These are phyloP conservation scores for Fraxinus cuspidata DNA, from an alignment of 257 asterid genomes.

Conservation along the genomic window DNA sequence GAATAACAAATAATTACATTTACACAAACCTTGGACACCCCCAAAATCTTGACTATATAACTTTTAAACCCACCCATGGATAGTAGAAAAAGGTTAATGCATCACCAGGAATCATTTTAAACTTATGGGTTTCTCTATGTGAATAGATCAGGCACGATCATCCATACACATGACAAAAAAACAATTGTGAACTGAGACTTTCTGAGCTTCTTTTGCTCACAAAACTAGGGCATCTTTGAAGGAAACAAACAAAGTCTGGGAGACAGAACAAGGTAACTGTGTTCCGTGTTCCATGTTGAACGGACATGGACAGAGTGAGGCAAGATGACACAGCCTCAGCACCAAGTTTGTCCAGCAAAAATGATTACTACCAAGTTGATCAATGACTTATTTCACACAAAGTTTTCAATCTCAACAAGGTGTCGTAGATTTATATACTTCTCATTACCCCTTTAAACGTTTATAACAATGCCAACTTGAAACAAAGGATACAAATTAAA, in stretches of 20 bases:
- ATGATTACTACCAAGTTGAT: not conserved
- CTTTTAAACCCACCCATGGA: not conserved
- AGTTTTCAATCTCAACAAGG: not conserved
- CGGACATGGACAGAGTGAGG: not conserved
- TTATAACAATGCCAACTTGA: not conserved
- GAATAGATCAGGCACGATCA: slow-evolving; percentile 2
- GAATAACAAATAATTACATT: slow-evolving; percentile 10
- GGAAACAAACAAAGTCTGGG: not conserved
- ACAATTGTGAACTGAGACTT: not conserved
- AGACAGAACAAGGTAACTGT: slow-evolving; percentile 1
- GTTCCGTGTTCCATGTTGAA: not conserved
- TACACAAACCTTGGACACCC: slow-evolving; percentile 18
- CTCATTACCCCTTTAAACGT: not conserved
- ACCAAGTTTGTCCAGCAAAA: slow-evolving; percentile 1
- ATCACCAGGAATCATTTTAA: slow-evolving; percentile 1
- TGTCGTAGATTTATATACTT: not conserved
- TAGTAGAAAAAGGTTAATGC: not conserved
- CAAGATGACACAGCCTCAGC: not conserved
- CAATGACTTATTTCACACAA: not conserved
- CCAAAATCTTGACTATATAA: not conserved
- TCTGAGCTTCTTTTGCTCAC: not conserved
- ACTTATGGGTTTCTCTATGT: slow-evolving; percentile 1
- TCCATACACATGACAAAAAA: not conserved
- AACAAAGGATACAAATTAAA: not conserved
- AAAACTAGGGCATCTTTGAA: not conserved